Base-by-base conservation (phyloP, 2,329 filamentous ascomycete genomes). In the Cercospora zeina region DNA sequence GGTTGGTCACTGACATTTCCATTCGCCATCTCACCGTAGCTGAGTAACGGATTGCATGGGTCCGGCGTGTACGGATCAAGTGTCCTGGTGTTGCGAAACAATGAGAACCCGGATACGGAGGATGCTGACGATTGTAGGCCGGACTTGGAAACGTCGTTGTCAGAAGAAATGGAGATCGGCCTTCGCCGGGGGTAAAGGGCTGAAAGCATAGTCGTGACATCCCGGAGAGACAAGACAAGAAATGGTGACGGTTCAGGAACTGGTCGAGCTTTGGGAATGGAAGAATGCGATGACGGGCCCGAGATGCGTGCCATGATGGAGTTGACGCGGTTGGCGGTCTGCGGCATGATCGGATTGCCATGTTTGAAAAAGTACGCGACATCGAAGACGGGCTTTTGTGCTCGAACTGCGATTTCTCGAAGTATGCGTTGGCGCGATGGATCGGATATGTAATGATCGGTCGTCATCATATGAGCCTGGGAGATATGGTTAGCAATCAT, bases 381-480 rank as follows among this genome's bases (percentile, higher is more conserved):
- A 70, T 93, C 90, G 63, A 90, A 86, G 11, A 93, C 90, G 66
- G 90, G 84, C 70, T 89, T 88, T 72, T 93, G 89, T 54, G 90
- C 89, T 65, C 89, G 87, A 73, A 89, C 86, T 59, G 89, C 91
- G 61, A 97, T 88, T 73, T 93, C 89, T 65, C 83, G 82, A 62
- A 87, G 78, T 54, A 87, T 82, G 66, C 82, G 93, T 71, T 96
- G 90, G 47, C 95, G 86, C 45, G 91, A 92, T 76, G 93, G 91
- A 69, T 96, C 91, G 54, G 90, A 93, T 70, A 97, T 91, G 77
- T 96, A 91, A 75, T 96, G 93, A 70, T 96, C 91, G 61, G 91
- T 85, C 80, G 97, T 88, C 65, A 87, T 79, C 54, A 82, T 83
- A 62, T 84, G 80, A 16, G 80, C 81, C 84, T 87, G 42, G 3